Evolutionary conservation across 1,284 basidiomycete genomes (phyloP), one percentile per base, ranked within the genome.

Genomic region (Papiliotrema flavescens): DNA sequence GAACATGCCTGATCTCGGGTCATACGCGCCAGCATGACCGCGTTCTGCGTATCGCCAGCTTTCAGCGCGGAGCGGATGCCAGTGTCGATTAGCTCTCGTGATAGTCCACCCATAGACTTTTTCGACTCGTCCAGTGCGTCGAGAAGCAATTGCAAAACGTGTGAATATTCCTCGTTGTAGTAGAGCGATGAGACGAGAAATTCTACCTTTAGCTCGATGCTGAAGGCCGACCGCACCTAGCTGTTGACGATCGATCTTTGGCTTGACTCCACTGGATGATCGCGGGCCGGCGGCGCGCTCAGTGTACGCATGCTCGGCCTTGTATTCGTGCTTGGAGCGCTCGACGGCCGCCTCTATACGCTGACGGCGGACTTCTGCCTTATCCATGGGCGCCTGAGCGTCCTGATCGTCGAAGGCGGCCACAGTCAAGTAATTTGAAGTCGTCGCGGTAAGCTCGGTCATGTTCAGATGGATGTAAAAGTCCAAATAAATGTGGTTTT

Each of bases 291-390:
- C 73, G 11, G 51, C 59, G 47, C 70, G 56, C 57, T 75, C 73
- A 1, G 70, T 73, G 55, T 65, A 70, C 8, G 67, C 73, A 58
- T 75, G 69, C 35, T 73, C 65, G 3, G 65, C 24, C 49, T 64
- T 61, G 51, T 75, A 75, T 53, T 75, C 71, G 3, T 52, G 53
- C 53, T 61, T 70, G 9, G 67, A 67, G 7, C 69, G 40, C 52
- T 66, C 43, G 13, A 75, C 69, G 22, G 73, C 73, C 5, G 62
- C 66, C 36, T 64, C 69, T 34, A 75, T 75, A 2, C 73, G 63
- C 24, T 51, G 51, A 26, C 55, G 47, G 20, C 65, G 52, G 17
- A 61, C 53, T n/a, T 59, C 53, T 2, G 54, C 52, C 32, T 61
- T 64, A 15, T 56, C 59, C 3, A 20, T n/a, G 4, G 46, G 17